Percentiles rank a stretch among this genome's conserved stretches.
Evolutionary conservation across 306 rosid genomes (phyloP).

Genomic region (Prunus fruticosa): DNA sequence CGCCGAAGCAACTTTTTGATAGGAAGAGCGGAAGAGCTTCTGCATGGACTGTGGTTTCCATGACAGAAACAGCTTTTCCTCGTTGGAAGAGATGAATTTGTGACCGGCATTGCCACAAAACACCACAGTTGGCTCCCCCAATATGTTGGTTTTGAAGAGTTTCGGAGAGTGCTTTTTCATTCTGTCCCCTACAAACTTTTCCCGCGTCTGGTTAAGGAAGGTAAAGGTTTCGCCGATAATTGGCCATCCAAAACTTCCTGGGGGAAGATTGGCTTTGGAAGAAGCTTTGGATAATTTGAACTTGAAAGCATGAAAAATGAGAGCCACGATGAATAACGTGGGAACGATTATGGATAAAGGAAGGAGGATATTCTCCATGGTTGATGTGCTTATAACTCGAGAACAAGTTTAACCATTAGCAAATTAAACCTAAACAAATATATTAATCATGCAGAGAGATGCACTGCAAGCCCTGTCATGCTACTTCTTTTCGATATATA

Average conservation of each 20-base stretch:
- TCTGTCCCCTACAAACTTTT: not conserved
- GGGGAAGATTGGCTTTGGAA: slow-evolving; percentile 14
- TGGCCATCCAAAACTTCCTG: slow-evolving; percentile 29
- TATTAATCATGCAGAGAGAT: too few relatives aligned
- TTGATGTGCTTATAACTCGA: too few relatives aligned
- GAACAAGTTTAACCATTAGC: too few relatives aligned
- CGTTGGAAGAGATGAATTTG: slow-evolving; percentile 14
- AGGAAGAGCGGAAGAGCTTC: slow-evolving; percentile 4
- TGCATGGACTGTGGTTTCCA: slow-evolving; percentile 17
- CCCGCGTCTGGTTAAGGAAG: not conserved
- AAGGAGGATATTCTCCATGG: not conserved
- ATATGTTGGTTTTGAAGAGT: slow-evolving; percentile 19
- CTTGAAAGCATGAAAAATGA: not conserved
- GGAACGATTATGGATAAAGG: not conserved
- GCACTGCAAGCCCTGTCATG: too few relatives aligned
- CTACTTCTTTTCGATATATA: too few relatives aligned
- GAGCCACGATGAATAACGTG: not conserved
- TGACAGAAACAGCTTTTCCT: not conserved
- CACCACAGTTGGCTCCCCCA: slow-evolving; percentile 9
- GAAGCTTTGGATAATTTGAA: not conserved
- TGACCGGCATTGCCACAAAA: slow-evolving; percentile 7
- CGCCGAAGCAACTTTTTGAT: not conserved
- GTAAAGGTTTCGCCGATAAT: slow-evolving; percentile 13
- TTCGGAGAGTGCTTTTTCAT: slow-evolving; percentile 11
- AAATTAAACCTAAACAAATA: too few relatives aligned